Evolutionary conservation across 108 stramenopile genomes (phyloP), one percentile per base, ranked within the genome.

Genomic region (Schizochytrium sp.): DNA sequence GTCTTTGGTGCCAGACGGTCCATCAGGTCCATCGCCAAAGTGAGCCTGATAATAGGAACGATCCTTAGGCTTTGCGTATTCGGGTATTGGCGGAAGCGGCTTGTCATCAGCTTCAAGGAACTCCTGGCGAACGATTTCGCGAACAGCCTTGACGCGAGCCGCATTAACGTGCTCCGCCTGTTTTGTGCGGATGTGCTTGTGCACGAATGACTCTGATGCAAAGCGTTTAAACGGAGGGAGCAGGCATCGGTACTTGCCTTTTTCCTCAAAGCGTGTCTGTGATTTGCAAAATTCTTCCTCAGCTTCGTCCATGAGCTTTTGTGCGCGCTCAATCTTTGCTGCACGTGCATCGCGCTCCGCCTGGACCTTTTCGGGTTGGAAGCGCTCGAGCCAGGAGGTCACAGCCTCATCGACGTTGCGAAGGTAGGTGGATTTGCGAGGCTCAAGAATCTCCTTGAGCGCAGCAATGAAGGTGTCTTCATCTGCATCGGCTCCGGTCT

Each of bases 121-220:
- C 10, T 55, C 76, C 53, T 83, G 45, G 50, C 53, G 50, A 28
- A 55, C 47, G n/a, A 83, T n/a, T 40, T 49, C 76, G 47, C 53
- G 50, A 5, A 55, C 76, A 7, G 76, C 76, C 76, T 83, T 83
- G 50, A 55, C 50, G 53, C 53, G 53, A 8, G 53, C 76, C 50
- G 76, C 76, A 10, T 55, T 10, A n/a, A 83, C 12, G 50, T 83
- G 47, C 17, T 83, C 76, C 28, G 15, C 76, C 15, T 83, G 76
- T 38, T 83, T 83, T 47, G 76, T 55, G 0, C 76, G 76, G 47
- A 83, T 83, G 76, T 83, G 53, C 28, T 83, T 83, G 76, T 83
- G 76, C 7, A 83, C 76, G 76, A 55, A 55, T 40, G 49, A 47
- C 47, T 83, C 50, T 47, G 76, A 55, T n/a, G 47, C 53, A 28